Percentiles rank a stretch among this genome's conserved stretches.
Evolutionary conservation across 2,329 filamentous ascomycete species (phyloP).

Genomic region (Lachnellula cervina): DNA sequence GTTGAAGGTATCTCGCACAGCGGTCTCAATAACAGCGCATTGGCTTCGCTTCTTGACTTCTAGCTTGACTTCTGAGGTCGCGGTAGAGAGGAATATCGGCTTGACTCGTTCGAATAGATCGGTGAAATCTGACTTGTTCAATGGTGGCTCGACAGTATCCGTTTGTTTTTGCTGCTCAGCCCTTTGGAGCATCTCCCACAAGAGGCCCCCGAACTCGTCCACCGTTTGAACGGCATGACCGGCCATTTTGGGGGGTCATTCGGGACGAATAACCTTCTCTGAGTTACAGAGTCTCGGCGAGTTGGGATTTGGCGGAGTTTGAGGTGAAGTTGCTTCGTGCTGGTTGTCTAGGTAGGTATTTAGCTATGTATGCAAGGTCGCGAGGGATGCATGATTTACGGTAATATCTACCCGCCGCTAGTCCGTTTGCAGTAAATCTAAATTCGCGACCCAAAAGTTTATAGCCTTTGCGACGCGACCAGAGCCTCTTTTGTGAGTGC

Average conservation of each 20-base stretch:
- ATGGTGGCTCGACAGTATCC: slow-evolving; percentile 64
- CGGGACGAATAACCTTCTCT: neutral
- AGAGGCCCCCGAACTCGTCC: slow-evolving; percentile 46
- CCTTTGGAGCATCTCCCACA: slow-evolving; percentile 53
- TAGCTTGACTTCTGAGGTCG: slow-evolving; percentile 22
- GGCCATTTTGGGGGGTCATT: slow-evolving; percentile 39
- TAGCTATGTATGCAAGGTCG: neutral
- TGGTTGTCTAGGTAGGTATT: neutral
- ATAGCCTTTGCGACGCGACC: slow-evolving; percentile 4
- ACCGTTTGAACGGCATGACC: slow-evolving; percentile 50
- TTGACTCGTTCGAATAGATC: slow-evolving; percentile 43
- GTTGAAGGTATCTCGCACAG: slow-evolving; percentile 76
- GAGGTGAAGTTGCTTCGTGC: neutral
- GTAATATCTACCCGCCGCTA: slow-evolving; percentile 3
- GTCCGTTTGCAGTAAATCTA: neutral
- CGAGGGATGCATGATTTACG: neutral
- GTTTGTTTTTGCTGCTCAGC: slow-evolving; percentile 56
- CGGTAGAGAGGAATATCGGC: slow-evolving; percentile 32
- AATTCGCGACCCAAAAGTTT: neutral
- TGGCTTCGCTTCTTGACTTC: slow-evolving; percentile 45
- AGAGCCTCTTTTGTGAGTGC: slow-evolving; percentile 2
- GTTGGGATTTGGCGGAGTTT: neutral
- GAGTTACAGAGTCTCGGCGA: neutral
- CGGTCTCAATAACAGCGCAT: slow-evolving; percentile 74
- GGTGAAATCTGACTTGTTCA: slow-evolving; percentile 64